Evolutionary conservation across 192 early-diverging fungal species (phyloP).

Genomic region (Linnemannia schmuckeri): DNA sequence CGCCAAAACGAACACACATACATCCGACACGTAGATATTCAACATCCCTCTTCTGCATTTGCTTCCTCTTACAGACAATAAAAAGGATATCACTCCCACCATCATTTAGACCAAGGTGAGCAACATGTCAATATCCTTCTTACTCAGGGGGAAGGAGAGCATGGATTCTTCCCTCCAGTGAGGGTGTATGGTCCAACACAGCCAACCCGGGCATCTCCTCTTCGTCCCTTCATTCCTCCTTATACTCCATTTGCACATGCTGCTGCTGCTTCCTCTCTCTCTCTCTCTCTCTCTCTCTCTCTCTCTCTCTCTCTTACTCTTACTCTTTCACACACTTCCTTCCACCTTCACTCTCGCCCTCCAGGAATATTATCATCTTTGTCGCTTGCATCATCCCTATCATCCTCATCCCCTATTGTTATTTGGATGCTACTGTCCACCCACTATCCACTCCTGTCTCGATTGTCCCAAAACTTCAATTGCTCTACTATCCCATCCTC

Average conservation of each 20-base stretch:
- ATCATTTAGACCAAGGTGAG: neutral
- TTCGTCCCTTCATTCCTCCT: neutral
- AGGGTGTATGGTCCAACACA: neutral
- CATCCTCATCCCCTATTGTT: neutral
- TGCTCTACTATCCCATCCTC: neutral
- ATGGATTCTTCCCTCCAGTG: no score
- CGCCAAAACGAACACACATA: neutral
- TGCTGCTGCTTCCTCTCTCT: neutral
- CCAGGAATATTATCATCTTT: neutral
- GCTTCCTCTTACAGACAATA: neutral
- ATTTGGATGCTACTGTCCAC: no score
- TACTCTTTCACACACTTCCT: neutral
- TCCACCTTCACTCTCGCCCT: neutral
- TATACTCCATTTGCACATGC: slow-evolving; percentile 1
- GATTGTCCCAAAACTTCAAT: neutral
- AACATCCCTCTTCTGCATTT: neutral
- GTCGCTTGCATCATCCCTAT: neutral
- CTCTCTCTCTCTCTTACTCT: neutral
- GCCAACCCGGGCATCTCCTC: neutral
- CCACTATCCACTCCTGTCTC: no score
- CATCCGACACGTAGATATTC: neutral
- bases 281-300: neutral
- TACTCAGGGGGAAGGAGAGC: no score
- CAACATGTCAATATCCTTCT: neutral
- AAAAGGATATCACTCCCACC: neutral